Percentiles rank a stretch among this genome's conserved stretches.
phyloP scores from a whole-genome alignment of 1,284 basidiomycete genomes.

The Pseudozyma thailandica region DNA sequence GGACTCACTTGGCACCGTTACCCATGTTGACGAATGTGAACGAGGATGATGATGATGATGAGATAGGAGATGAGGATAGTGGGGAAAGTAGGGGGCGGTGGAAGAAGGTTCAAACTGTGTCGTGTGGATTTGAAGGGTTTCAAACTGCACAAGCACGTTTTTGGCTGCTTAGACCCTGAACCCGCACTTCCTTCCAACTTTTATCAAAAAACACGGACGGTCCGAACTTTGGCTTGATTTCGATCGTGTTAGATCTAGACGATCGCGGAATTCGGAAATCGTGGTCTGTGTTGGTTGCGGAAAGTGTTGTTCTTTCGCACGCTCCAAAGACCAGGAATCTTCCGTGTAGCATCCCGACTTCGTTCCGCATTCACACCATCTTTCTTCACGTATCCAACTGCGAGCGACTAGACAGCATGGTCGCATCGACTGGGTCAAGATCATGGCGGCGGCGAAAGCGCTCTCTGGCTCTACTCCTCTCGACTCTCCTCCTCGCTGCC shows the following conservation, averaged over 20 bases:
- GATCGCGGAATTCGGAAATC: neutral
- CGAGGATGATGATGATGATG: constrained; percentile 7
- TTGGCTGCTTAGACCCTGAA: constrained; percentile 34
- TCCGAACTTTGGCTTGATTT: neutral
- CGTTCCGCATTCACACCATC: too few relatives aligned
- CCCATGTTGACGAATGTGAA: constrained; percentile 38
- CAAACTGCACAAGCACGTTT: neutral
- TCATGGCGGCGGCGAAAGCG: neutral
- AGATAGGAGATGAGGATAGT: neutral
- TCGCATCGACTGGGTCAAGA: neutral
- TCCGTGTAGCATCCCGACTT: too few relatives aligned
- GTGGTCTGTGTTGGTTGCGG: neutral
- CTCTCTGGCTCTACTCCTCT: neutral
- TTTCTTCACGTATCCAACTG: neutral
- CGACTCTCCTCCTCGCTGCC: neutral
- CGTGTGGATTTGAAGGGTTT: constrained; percentile 7
- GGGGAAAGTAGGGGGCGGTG: too few relatives aligned
- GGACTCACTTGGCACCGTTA: constrained; percentile 59
- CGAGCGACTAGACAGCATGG: neutral
- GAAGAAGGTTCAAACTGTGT: constrained; percentile 1
- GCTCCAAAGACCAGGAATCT: too few relatives aligned
- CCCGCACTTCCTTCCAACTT: constrained; percentile 2
- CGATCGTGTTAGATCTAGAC: neutral
- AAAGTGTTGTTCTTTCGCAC: constrained; percentile 12
- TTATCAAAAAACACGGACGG: too few relatives aligned